Evolutionary conservation across 345 rosid species (phyloP), one percentile per base, ranked within the genome.

Genomic region (Populus pruinosa): DNA sequence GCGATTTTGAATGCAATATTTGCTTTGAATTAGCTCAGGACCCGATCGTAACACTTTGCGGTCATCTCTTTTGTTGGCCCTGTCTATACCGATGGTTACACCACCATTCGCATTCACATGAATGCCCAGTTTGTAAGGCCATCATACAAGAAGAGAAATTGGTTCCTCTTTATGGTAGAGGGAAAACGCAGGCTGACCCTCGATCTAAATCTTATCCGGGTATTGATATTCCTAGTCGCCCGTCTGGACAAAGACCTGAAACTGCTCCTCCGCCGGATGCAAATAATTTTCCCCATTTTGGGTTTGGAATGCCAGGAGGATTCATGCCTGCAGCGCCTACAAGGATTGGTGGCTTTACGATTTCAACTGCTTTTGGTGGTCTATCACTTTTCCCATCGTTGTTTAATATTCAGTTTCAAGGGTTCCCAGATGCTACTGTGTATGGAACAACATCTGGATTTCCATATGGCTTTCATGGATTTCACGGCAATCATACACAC

Each of bases 101-200:
- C 77, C 91, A 91, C 67, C 99, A 96, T 70, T 96, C 98, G 0
- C 91, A 89, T 44, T 91, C 86, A 29, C 99, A 94, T 8, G 99
- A 94, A 79, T 96, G 98, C 44, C 98, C 97, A 0, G 94, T 96
- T 38, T 96, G 98, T 85, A 96, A 94, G 89, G 98, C 99, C 16
- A 77, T 94, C 4, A 86, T 94, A 11, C 86, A 92, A 81, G 99
- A 96, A 81, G 98, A 90, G 33, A 96, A 92, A 76, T 86, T 96
- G 39, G 95, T 96, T 20, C 99, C 99, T 39, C 94, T 96, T n/a
- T 94, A 96, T 13, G 97, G 99, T 5, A 87, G 99, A 83, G 99
- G 97, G 29, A 91, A 91, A 83, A 83, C 87, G 33, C 92, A 86
- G 67, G 77, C 89, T 3, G 98, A 94, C 70, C 99, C 95, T 0